Base-by-base conservation (phyloP, 2,329 filamentous ascomycete genomes). In the Aureobasidium sp. region DNA sequence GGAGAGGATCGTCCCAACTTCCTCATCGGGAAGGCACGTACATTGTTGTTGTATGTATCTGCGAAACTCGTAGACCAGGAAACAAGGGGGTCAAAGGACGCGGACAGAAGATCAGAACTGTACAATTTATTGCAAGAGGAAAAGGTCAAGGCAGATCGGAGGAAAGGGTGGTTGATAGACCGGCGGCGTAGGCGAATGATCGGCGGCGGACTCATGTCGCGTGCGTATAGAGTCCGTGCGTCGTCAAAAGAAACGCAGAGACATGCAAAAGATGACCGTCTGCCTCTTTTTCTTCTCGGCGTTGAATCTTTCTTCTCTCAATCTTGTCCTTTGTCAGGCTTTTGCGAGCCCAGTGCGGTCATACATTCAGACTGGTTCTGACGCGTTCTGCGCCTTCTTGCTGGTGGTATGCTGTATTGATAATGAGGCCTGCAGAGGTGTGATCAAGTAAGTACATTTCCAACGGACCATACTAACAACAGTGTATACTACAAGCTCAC, bases 151-250 rank as follows among this genome's bases (percentile, higher is more conserved):
- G 51, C 25, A 42, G 51, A 42, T 55, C 51, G 7, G 29, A 44
- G n/a, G 44, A 20, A n/a, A 29, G 37, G 4, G 51, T 42, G 37
- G 22, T 42, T 41, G 22, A 17, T 29, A 20, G 25, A 41, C 25
- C 11, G 34, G 34, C 34, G 20, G 8, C 5, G 45, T 48, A 48
- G 48, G n/a, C 48, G 29, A 22, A 12, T 41, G 42, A 45, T 45
- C 42, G 22, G 42, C 42, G 7, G 42, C 31, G 31, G 25, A 22
- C 42, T 37, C 20, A 22, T 29, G 51, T 42, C 37, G 51, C 51
- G 51, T 55, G 37, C 49, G 31, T 39, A 51, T 14, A 36, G 34
- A 55, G 51, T 42, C 51, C 51, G 51, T 55, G 51, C 51, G 25
- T 39, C 9, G 15, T 47, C 48, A 53, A 53, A 53, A 53, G 49